phyloP scores from a whole-genome alignment of 2,329 filamentous ascomycete genomes.

The Knufia fluminis region DNA sequence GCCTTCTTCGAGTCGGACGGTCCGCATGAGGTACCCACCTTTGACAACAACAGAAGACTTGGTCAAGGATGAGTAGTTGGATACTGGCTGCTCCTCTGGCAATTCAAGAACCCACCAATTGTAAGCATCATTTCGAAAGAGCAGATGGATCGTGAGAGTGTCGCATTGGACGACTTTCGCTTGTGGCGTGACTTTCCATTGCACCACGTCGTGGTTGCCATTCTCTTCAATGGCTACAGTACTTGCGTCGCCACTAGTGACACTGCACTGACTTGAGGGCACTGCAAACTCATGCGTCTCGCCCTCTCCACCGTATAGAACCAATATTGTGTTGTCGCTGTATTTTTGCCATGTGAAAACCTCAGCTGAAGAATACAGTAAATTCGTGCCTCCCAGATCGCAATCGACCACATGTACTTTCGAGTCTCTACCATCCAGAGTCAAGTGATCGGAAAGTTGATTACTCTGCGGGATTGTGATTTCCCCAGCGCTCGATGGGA shows the following conservation, averaged over 20 bases:
- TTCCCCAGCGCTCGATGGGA: slow-evolving; percentile 37
- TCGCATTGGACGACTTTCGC: slow-evolving; percentile 32
- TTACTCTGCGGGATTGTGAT: slow-evolving; percentile 34
- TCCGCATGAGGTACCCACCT: slow-evolving; percentile 35
- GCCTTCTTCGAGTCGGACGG: slow-evolving; percentile 45
- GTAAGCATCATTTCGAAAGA: slow-evolving; percentile 34
- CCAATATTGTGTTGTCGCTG: slow-evolving; percentile 24
- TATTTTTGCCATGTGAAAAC: slow-evolving; percentile 34
- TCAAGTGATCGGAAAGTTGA: slow-evolving; percentile 9
- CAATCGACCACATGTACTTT: slow-evolving; percentile 38
- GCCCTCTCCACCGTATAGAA: slow-evolving; percentile 32
- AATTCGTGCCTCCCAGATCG: slow-evolving; percentile 30
- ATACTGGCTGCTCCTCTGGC: slow-evolving; percentile 21
- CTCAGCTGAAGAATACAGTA: slow-evolving; percentile 37
- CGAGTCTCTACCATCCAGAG: slow-evolving; percentile 35
- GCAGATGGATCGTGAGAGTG: slow-evolving; percentile 25
- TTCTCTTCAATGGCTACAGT: slow-evolving; percentile 7
- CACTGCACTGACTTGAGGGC: slow-evolving; percentile 22
- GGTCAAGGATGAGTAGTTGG: slow-evolving; percentile 27
- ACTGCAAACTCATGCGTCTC: slow-evolving; percentile 37
- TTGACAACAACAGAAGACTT: slow-evolving; percentile 33
- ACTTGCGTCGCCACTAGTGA: slow-evolving; percentile 24
- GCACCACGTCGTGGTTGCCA: slow-evolving; percentile 27
- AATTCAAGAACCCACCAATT: slow-evolving; percentile 38
- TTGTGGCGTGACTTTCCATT: slow-evolving; percentile 48